Conservation (phyloP, 805 yeast genomes). For the Grigorovia humatica region DNA sequence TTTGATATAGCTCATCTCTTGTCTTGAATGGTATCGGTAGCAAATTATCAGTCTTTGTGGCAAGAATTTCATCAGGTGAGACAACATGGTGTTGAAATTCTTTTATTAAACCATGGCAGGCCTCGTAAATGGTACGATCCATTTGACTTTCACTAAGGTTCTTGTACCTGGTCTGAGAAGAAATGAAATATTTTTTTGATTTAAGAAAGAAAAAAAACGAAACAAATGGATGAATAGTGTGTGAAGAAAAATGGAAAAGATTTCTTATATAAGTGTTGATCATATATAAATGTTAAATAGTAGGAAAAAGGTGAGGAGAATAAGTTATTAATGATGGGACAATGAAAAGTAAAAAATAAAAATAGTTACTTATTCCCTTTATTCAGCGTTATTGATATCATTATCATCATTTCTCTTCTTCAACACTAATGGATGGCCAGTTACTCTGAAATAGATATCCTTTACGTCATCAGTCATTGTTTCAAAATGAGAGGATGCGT, state of each 20-base stretch:
- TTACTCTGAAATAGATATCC: conserved; percentile 83
- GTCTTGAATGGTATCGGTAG: conserved; percentile 27
- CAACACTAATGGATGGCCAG: conserved; percentile 83
- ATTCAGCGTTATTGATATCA: neutral
- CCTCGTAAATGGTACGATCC: conserved; percentile 19
- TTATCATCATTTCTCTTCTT: conserved; percentile 47
- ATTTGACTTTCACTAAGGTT: neutral
- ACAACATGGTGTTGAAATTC: conserved; percentile 18
- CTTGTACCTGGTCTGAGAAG: no score
- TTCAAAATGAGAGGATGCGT: conserved; percentile 92
- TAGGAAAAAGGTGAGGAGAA: no score
- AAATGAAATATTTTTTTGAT: no score
- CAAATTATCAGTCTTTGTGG: conserved; percentile 16
- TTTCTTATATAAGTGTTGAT: no score
- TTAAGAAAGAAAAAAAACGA: no score
- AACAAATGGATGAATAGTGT: no score
- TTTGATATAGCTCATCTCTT: conserved; percentile 20
- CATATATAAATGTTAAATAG: no score
- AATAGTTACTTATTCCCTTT: no score
- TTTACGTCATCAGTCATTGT: conserved; percentile 93
- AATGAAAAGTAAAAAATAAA: no score
- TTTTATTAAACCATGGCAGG: conserved; percentile 20
- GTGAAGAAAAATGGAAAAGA: no score
- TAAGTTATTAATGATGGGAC: no score
- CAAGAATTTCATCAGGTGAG: conserved; percentile 26